Evolutionary conservation across 306 rosid species (phyloP), one percentile per base, ranked within the genome.

Genomic region (Castanospermum australe): DNA sequence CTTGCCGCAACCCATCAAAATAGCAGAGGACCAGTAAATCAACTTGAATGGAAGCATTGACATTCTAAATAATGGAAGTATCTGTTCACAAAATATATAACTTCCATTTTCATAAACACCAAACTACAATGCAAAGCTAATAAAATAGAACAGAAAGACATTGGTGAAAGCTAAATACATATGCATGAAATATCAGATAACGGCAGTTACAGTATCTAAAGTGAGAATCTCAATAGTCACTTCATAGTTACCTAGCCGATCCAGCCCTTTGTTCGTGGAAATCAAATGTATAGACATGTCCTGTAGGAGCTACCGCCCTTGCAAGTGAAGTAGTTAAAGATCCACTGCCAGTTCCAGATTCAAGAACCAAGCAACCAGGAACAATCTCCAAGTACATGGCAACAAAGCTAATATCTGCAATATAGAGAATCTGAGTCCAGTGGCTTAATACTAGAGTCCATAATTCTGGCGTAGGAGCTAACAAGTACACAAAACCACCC

Each of bases 341-440:
- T 64, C 98, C 98, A 87, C 97, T 93, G 69, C 97, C 94, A 9
- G 97, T 93, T 76, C 98, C 98, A 8, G 97, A 89, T 84, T 93
- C 98, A 28, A 93, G 90, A 88, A 93, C 94, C 76, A 93, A 44
- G 71, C 93, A 91, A 13, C 98, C 98, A 5, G 97, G 93, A 80
- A 93, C 90, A 62, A 88, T 55, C 64, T 93, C 98, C 84, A 93
- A 79, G 69, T 79, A 93, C 92, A 87, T 88, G 28, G 89, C 79
- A 33, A 93, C 88, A 68, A 93, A 88, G 83, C 98, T 93, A 35
- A 93, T 89, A 68, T 93, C 98, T 0, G 98, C 97, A 77, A 93
- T 87, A 64, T 93, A 93, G 4, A 93, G 90, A 86, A 93, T 93
- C 87, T 91, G 98, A 57, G 98, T 91, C 83, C 98, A 79, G 83